These are phyloP conservation scores for Ophiostoma perfectum DNA, from an alignment of 2,329 filamentous ascomycete genomes.

Conservation along the genomic window DNA sequence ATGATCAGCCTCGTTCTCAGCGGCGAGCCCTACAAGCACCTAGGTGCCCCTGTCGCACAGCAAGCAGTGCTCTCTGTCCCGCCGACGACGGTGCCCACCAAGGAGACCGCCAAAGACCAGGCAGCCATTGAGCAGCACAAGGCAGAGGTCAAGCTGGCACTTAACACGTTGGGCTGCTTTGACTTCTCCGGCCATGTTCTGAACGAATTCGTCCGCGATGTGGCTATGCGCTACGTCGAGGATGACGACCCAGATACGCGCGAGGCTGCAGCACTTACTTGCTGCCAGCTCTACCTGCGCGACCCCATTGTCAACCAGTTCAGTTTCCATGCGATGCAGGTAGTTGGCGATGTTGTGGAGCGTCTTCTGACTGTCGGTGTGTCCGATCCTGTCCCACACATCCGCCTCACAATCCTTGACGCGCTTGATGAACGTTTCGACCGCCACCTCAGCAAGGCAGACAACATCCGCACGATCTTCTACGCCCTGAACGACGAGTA, in stretches of 20 bases:
- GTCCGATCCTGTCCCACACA: slow-evolving; percentile 83
- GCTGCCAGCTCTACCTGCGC: slow-evolving; percentile 93
- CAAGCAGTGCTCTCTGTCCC: slow-evolving; percentile 17
- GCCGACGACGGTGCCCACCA: slow-evolving; percentile 50
- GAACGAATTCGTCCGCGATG: slow-evolving; percentile 97
- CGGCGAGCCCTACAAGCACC: slow-evolving; percentile 82
- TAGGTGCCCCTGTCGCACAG: slow-evolving; percentile 64
- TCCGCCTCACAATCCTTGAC: slow-evolving; percentile 78
- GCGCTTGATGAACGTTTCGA: slow-evolving; percentile 93
- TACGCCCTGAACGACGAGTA: slow-evolving; percentile 93
- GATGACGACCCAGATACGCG: slow-evolving; percentile 91
- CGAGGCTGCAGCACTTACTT: slow-evolving; percentile 90
- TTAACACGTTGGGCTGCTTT: slow-evolving; percentile 96
- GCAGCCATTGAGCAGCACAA: slow-evolving; percentile 75
- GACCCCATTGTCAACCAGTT: slow-evolving; percentile 98
- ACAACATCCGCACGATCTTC: slow-evolving; percentile 94
- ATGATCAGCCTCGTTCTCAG: slow-evolving; percentile 93
- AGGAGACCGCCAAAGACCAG: slow-evolving; percentile 73
- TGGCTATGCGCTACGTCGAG: slow-evolving; percentile 96
- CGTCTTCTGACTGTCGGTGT: slow-evolving; percentile 92
- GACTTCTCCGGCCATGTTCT: slow-evolving; percentile 89
- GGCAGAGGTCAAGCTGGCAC: slow-evolving; percentile 81
- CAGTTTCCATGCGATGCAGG: slow-evolving; percentile 91
- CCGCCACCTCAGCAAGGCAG: slow-evolving; percentile 90
- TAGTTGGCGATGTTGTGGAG: slow-evolving; percentile 96